Base-by-base conservation (phyloP, 192 early-diverging fungal genomes). In the Backusella luteola region DNA sequence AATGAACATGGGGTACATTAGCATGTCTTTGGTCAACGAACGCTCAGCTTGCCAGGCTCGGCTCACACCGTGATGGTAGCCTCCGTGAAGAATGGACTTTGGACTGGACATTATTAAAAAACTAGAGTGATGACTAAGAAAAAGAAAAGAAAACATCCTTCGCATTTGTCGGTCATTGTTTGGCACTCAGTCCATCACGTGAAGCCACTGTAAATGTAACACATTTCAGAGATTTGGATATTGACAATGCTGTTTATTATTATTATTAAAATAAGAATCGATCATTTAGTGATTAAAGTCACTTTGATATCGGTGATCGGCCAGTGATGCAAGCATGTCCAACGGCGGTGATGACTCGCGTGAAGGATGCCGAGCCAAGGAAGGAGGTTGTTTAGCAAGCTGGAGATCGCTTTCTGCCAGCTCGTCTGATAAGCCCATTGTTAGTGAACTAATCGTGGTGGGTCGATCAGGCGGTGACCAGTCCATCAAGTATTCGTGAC, bases 1-100 rank as follows among this genome's bases (percentile, higher is more conserved):
- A 76, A 99, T 91, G 83, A 99, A 99, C 78, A 99, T 89, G 32
- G 98, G 98, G 85, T 92, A 98, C 86, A 98, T 93, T 63, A 99
- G 89, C 73, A 90, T 86, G 42, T 83, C 78, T 81, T 94, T 91
- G 35, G 91, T 91, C 70, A 94, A 83, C n/a, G 75, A 77, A 53
- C 82, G 79, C 53, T 89, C 89, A n/a, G 86, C 86, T 85, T 97
- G 95, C 94, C 95, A 98, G 67, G 84, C 74, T 39, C 97, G 90
- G 76, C 91, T 90, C 29, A 89, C 76, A 7, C 93, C 90, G 82
- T 97, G 91, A 83, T 94, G 91, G 85, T 91, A 93, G 8, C 96
- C 96, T 21, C 95, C 92, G 77, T 96, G 95, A 56, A 99, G 91
- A 79, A 96, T 84, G 12, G 91, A 93, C 17, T 71, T 53, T 41